phyloP scores from a whole-genome alignment of 768 basidiomycete genomes.

The Leucosporidium yakuticum region DNA sequence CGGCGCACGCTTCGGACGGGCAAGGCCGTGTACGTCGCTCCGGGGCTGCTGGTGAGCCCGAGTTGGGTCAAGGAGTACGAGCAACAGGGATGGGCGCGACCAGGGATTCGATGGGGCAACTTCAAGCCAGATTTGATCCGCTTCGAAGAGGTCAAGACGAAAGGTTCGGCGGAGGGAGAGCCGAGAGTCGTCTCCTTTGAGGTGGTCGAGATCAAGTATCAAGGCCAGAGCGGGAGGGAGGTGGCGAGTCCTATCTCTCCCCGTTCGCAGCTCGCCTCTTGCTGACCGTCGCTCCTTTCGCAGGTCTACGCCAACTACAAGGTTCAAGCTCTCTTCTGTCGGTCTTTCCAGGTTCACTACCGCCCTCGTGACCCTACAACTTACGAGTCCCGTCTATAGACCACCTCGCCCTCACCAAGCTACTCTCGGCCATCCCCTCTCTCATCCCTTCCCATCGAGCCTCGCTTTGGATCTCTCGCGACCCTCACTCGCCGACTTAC shows the following conservation, averaged over 20 bases:
- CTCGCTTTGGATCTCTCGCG: conserved; percentile 22
- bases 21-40: conserved; percentile 7
- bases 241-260: neutral
- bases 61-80: conserved; percentile 21
- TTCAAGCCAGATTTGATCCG: conserved; percentile 26
- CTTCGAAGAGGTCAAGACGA: conserved; percentile 7
- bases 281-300: too few relatives aligned
- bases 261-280: accelerated
- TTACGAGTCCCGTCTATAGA: neutral
- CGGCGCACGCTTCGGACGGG: conserved; percentile 11
- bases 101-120: conserved; percentile 19
- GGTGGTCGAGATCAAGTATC: conserved; percentile 30
- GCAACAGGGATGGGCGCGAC: conserved; percentile 15
- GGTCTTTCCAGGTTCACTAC: neutral
- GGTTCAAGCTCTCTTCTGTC: conserved; percentile 24
- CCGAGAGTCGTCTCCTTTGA: conserved; percentile 11
- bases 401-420: conserved; percentile 20
- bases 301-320: conserved; percentile 27
- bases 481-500: conserved; percentile 7
- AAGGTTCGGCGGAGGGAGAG: neutral
- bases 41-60: conserved; percentile 10
- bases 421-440: conserved; percentile 4
- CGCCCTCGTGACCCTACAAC: neutral
- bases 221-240: neutral
- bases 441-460: conserved; percentile 25